Percentiles rank a stretch among this genome's conserved stretches.
phyloP scores from a whole-genome alignment of 208 protist species.

The Phytomonas sp. region DNA sequence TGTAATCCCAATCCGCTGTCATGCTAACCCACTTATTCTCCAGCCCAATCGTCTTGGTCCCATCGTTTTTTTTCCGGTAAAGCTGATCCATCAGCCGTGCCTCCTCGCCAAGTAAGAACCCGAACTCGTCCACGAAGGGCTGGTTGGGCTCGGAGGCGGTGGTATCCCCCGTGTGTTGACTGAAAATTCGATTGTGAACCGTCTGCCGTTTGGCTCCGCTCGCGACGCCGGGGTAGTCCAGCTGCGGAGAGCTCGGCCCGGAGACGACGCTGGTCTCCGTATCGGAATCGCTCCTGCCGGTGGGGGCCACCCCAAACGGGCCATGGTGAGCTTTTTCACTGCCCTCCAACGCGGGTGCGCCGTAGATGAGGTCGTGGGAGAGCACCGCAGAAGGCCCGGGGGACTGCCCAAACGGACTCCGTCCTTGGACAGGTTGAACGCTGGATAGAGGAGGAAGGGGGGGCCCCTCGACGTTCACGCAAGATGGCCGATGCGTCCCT shows the following conservation, averaged over 20 bases:
- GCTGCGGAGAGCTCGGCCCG: background rate
- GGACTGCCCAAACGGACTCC: background rate
- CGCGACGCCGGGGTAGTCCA: background rate
- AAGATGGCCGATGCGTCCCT: background rate
- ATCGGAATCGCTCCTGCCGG: conserved; percentile 50
- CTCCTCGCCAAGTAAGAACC: conserved; percentile 77
- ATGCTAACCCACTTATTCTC: conserved; percentile 89
- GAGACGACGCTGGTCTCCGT: conserved; percentile 12
- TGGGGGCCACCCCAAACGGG: conserved; percentile 30
- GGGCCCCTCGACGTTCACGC: background rate
- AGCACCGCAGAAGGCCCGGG: background rate
- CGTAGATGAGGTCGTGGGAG: background rate
- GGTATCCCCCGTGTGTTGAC: conserved; percentile 12
- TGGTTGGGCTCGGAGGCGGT: conserved; percentile 6
- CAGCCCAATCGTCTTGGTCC: conserved; percentile 54
- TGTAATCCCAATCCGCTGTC: conserved; percentile 72
- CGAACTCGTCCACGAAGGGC: conserved; percentile 85
- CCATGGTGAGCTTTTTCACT: background rate
- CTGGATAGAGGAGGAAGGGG: background rate
- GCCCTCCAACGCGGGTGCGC: background rate
- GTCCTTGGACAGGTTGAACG: background rate
- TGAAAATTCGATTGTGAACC: background rate
- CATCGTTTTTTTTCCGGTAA: conserved; percentile 60
- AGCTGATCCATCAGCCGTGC: conserved; percentile 43
- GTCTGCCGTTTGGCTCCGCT: conserved; percentile 8